Evolutionary conservation across 1,284 basidiomycete species (phyloP), one percentile per base, ranked within the genome.

Genomic region (Kalmanozyma brasiliensis): DNA sequence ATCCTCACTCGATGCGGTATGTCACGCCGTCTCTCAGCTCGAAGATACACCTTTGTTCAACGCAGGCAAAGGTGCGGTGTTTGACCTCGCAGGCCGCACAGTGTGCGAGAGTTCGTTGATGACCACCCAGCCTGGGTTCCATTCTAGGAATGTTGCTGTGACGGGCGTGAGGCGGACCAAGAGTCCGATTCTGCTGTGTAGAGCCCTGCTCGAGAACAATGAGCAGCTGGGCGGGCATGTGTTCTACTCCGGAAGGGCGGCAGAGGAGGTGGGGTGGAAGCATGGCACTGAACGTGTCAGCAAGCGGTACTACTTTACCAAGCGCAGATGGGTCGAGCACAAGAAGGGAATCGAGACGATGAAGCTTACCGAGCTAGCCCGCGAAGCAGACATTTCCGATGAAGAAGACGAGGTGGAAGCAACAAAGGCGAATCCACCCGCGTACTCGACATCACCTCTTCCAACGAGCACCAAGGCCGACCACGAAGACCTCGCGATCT

Each of bases 1-100:
- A 0, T 89, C 91, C 73, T 91, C 91, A 4, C 88, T 93, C 85
- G 90, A 92, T 76, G 91, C 91, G n/a, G 87, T 86, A 2, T 88
- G 89, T 2, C 88, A 89, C 8, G 90, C 91, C 0, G 91, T 91
- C 7, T 84, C 86, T 0, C 83, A 85, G 9, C 84, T 93, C 85
- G 91, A 92, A 86, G 88, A 93, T 74, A 87, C 86, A 58, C 87
- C 89, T 3, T 83, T 92, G 8, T 92, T 92, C 84, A 92, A 92
- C 73, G 83, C 88, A 6, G 90, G 87, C 8, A 90, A 89, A 32
- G 71, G 71, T 14, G 71, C 71, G 13, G 68, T 74, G 14, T 74
- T 74, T 40, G 66, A 56, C 36, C 43, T 52, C 5, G 53, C 48
- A 1, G 71, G 71, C 7, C 38, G 91, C 89, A 91, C 89, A 70